A percentile compares a stretch with the other conserved stretches of the same genome.
phyloP scores from a whole-genome alignment of 176 grass and related monocot species.

The Urochloa ruziziensis region DNA sequence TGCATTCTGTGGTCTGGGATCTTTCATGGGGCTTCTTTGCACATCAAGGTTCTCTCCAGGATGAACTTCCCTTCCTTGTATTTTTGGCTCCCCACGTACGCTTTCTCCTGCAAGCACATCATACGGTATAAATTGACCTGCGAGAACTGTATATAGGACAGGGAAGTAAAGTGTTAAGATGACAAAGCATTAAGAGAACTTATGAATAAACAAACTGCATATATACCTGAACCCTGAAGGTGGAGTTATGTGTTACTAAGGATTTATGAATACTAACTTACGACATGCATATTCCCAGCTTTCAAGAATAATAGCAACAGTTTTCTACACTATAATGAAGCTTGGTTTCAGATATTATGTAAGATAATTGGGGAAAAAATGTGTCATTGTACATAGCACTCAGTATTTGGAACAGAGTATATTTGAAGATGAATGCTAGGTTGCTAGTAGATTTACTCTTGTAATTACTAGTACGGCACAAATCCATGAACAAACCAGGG shows the following conservation, averaged over 20 bases:
- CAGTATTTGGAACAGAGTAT: neutral
- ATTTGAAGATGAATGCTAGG: neutral
- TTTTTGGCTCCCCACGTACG: constrained; percentile 57
- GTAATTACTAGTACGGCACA: neutral
- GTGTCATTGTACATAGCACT: neutral
- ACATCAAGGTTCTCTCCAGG: constrained; percentile 52
- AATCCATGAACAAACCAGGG: neutral
- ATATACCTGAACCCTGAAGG: neutral
- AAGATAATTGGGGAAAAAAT: neutral
- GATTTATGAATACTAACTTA: neutral
- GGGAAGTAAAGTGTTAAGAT: neutral
- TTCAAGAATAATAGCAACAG: neutral
- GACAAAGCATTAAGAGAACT: neutral
- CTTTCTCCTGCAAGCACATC: constrained; percentile 51
- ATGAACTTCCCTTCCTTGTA: constrained; percentile 86
- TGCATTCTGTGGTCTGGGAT: neutral
- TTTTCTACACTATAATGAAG: neutral
- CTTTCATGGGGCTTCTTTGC: constrained; percentile 40
- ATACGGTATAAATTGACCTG: neutral
- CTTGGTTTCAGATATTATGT: neutral
- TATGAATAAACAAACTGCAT: neutral
- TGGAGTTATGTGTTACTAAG: neutral
- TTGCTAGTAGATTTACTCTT: neutral
- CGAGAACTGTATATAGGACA: neutral
- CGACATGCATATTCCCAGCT: neutral